phyloP scores from a whole-genome alignment of 2,329 filamentous ascomycete genomes.

The Apiospora rasikravindrae region DNA sequence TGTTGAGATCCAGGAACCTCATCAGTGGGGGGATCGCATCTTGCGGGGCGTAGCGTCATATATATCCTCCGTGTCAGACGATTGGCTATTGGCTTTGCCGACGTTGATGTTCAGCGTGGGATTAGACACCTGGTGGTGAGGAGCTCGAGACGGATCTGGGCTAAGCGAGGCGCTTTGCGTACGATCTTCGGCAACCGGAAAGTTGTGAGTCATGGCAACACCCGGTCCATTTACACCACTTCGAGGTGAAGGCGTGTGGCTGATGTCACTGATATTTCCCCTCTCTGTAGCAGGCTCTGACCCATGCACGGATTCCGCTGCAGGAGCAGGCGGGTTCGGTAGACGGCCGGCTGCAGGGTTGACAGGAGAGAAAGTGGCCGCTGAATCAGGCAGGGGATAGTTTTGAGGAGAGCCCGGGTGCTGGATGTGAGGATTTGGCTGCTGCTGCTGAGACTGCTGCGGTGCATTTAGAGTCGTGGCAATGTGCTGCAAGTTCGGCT shows the following conservation, averaged over 20 bases:
- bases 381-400: constrained; percentile 21
- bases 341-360: constrained; percentile 22
- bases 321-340: constrained; percentile 15
- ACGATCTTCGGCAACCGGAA: constrained; percentile 29
- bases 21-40: neutral
- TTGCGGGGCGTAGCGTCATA: constrained; percentile 38
- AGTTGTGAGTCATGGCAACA: constrained; percentile 1
- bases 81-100: constrained; percentile 32
- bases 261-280: constrained; percentile 17
- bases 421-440: constrained; percentile 19
- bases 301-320: neutral
- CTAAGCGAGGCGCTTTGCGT: constrained; percentile 19
- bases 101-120: constrained; percentile 35
- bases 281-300: neutral
- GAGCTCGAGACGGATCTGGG: constrained; percentile 20
- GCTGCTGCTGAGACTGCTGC: constrained; percentile 17
- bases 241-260: constrained; percentile 23
- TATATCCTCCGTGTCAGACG: constrained; percentile 33
- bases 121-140: constrained; percentile 33
- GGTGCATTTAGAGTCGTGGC: constrained; percentile 27
- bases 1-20: neutral
- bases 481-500: constrained; percentile 30
- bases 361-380: constrained; percentile 22
- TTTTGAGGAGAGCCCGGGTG: constrained; percentile 26
- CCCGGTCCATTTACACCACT: constrained; percentile 27